Percentiles rank a stretch among this genome's conserved stretches.
These are phyloP conservation scores for Candida gorgasii DNA, from an alignment of 805 yeast species.

Conservation along the genomic window DNA sequence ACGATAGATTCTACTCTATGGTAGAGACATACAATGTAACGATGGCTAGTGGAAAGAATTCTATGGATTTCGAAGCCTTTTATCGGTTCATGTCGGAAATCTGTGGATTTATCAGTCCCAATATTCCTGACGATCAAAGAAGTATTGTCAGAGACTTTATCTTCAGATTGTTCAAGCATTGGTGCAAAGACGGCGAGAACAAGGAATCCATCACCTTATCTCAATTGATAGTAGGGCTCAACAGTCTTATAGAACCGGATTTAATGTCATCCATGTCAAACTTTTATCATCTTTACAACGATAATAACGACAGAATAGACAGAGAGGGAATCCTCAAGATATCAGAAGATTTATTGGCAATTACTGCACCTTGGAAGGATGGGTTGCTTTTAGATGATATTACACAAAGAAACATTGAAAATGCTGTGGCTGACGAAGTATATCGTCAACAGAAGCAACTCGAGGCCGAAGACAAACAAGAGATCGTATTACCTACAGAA, in stretches of 20 bases:
- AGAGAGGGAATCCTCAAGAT: conserved; percentile 79
- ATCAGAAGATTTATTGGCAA: conserved; percentile 81
- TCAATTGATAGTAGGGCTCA: conserved; percentile 73
- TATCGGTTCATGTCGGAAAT: conserved; percentile 73
- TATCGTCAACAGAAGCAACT: conserved; percentile 37
- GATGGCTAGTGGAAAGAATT: conserved; percentile 51
- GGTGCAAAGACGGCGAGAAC: conserved; percentile 52
- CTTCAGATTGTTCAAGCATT: conserved; percentile 61
- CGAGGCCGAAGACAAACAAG: conserved; percentile 20
- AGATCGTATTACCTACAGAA: conserved; percentile 54
- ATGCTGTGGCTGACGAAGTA: conserved; percentile 65
- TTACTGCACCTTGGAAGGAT: conserved; percentile 86
- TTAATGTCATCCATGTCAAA: conserved; percentile 76
- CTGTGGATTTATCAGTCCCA: conserved; percentile 65
- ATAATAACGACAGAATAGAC: conserved; percentile 59
- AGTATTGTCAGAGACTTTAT: conserved; percentile 31
- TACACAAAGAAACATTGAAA: conserved; percentile 63
- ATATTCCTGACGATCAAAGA: conserved; percentile 15
- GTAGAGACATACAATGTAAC: conserved; percentile 64
- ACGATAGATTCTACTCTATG: conserved; percentile 81
- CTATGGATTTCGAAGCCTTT: conserved; percentile 75
- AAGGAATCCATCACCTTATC: conserved; percentile 59
- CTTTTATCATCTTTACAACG: conserved; percentile 76
- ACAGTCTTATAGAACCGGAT: conserved; percentile 67
- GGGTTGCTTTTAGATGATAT: conserved; percentile 63